phyloP scores from a whole-genome alignment of 768 basidiomycete species.

The Tricholoma matsutake region DNA sequence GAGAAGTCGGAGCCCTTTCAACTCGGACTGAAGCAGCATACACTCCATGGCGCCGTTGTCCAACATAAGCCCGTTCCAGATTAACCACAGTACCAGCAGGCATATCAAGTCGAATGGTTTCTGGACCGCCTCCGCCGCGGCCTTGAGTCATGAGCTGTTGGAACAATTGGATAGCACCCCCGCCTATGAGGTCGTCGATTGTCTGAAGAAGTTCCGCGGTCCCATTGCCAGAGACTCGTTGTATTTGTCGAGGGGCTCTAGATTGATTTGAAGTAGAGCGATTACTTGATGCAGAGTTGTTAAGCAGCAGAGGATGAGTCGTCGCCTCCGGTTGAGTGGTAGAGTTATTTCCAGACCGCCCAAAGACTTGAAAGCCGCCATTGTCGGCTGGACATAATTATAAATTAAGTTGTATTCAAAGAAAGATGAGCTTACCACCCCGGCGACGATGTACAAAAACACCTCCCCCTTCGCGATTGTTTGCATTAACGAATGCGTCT shows the following conservation, averaged over 20 bases:
- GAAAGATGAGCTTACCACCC: slow-evolving; percentile 39
- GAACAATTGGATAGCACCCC: slow-evolving; percentile 78
- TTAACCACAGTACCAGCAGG: slow-evolving; percentile 62
- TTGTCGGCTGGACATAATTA: slow-evolving; percentile 41
- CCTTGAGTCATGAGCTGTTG: slow-evolving; percentile 75
- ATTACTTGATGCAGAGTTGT: slow-evolving; percentile 46
- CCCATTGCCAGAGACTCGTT: slow-evolving; percentile 50
- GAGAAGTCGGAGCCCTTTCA: slow-evolving; percentile 48
- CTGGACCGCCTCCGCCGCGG: slow-evolving; percentile 48
- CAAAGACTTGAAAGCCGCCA: slow-evolving; percentile 54
- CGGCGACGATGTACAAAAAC: slow-evolving; percentile 56
- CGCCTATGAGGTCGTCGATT: slow-evolving; percentile 79
- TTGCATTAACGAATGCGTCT: slow-evolving; percentile 47
- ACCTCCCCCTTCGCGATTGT: slow-evolving; percentile 41
- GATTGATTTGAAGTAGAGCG: slow-evolving; percentile 43
- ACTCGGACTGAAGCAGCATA: slow-evolving; percentile 59
- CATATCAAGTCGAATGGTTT: slow-evolving; percentile 77
- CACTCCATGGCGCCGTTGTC: slow-evolving; percentile 44
- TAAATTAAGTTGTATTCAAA: slow-evolving; percentile 9
- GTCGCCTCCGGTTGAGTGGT: slow-evolving; percentile 63
- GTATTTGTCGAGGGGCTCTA: slow-evolving; percentile 51
- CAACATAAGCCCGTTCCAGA: slow-evolving; percentile 52
- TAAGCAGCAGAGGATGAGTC: slow-evolving; percentile 79
- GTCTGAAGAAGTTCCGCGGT: slow-evolving; percentile 66
- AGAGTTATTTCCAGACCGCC: slow-evolving; percentile 51